These are phyloP conservation scores for Aspergillus ochraceus DNA, from an alignment of 2,329 filamentous ascomycete genomes.

Conservation along the genomic window DNA sequence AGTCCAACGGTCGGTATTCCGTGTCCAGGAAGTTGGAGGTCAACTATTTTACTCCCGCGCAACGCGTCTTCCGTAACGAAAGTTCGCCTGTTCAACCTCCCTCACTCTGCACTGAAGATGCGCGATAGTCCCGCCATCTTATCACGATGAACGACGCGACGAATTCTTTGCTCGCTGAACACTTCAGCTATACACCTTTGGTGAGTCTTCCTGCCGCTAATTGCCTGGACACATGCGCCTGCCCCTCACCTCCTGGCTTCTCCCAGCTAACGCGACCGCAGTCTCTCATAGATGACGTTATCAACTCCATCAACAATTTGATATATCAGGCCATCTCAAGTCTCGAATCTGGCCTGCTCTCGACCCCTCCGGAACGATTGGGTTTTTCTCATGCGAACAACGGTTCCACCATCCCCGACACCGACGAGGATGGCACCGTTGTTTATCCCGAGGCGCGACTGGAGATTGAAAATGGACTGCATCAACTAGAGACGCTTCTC, in stretches of 20 bases:
- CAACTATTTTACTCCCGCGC: constrained; percentile 7
- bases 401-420: constrained; percentile 48
- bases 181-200: constrained; percentile 90
- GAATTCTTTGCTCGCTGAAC: constrained; percentile 78
- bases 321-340: constrained; percentile 86
- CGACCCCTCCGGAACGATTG: constrained; percentile 70
- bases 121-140: constrained; percentile 1
- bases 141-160: constrained; percentile 46
- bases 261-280: constrained; percentile 40
- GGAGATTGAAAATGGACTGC: constrained; percentile 86
- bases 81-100: background rate
- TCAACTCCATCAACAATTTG: constrained; percentile 93
- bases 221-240: background rate
- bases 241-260: background rate
- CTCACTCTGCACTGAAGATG: constrained; percentile 7
- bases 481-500: constrained; percentile 79
- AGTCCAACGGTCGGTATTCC: background rate
- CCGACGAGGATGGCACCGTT: constrained; percentile 48
- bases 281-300: constrained; percentile 96
- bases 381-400: constrained; percentile 67
- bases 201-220: constrained; percentile 55
- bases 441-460: constrained; percentile 54
- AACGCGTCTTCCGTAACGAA: constrained; percentile 16
- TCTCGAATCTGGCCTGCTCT: constrained; percentile 78
- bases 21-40: background rate